A percentile compares a stretch with the other conserved stretches of the same genome.
Evolutionary conservation across 2,329 filamentous ascomycete genomes (phyloP).

Genomic region (Ceratocystis albifundus): DNA sequence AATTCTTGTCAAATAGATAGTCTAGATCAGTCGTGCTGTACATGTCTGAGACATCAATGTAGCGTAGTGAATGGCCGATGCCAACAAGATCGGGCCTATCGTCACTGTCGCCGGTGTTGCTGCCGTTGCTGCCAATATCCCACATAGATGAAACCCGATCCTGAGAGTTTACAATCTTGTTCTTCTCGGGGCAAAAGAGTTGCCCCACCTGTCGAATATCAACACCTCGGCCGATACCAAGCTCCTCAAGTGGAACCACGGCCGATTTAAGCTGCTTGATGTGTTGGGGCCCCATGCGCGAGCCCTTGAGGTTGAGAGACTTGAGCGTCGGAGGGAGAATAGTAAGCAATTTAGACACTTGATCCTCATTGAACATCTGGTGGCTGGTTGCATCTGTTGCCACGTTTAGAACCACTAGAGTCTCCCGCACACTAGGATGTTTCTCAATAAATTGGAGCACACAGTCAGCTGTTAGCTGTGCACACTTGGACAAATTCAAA

Average conservation of each 20-base stretch:
- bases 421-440: constrained; percentile 55
- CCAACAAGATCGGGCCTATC: constrained; percentile 26
- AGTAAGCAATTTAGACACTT: constrained; percentile 54
- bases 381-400: constrained; percentile 61
- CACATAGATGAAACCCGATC: constrained; percentile 44
- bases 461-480: constrained; percentile 50
- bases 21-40: constrained; percentile 35
- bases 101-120: constrained; percentile 37
- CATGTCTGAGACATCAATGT: constrained; percentile 61
- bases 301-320: constrained; percentile 66
- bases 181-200: constrained; percentile 48
- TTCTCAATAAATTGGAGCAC: constrained; percentile 60
- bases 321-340: constrained; percentile 54
- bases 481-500: constrained; percentile 67
- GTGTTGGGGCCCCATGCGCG: constrained; percentile 55
- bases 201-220: constrained; percentile 53
- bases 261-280: constrained; percentile 42
- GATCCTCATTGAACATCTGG: constrained; percentile 54
- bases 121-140: neutral
- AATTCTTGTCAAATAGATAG: constrained; percentile 40
- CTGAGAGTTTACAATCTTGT: constrained; percentile 58
- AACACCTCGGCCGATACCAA: constrained; percentile 59
- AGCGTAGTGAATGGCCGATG: constrained; percentile 51
- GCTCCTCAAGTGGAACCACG: constrained; percentile 44
- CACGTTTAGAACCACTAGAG: constrained; percentile 60